phyloP scores from a whole-genome alignment of 2,329 filamentous ascomycete species.

The Calonectria pteridis region DNA sequence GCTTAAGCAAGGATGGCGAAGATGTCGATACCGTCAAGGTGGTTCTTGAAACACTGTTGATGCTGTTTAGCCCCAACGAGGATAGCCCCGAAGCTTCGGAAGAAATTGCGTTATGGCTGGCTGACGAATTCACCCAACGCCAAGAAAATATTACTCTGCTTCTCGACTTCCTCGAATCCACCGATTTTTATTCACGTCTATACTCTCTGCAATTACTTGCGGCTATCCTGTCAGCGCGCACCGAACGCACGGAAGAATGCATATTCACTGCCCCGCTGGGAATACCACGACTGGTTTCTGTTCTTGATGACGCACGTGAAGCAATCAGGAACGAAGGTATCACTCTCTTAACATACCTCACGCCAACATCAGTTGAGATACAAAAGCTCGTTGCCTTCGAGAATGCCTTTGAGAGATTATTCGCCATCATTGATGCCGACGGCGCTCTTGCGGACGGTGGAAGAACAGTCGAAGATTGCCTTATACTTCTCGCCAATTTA shows the following conservation, averaged over 20 bases:
- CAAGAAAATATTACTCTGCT: conserved; percentile 96
- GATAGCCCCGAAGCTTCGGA: conserved; percentile 92
- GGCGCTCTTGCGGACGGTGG: conserved; percentile 86
- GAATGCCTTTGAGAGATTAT: conserved; percentile 90
- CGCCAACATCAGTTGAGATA: conserved; percentile 86
- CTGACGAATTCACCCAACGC: conserved; percentile 96
- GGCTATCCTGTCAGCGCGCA: conserved; percentile 85
- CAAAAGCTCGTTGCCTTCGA: conserved; percentile 97
- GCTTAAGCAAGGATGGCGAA: conserved; percentile 87
- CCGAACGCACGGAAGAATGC: conserved; percentile 94
- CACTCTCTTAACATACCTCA: conserved; percentile 88
- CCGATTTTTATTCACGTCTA: conserved; percentile 90
- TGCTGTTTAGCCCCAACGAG: conserved; percentile 83
- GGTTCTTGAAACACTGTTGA: conserved; percentile 92
- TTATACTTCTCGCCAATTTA: conserved; percentile 91
- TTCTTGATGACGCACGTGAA: conserved; percentile 87
- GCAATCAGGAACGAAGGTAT: conserved; percentile 90
- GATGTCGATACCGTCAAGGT: conserved; percentile 98
- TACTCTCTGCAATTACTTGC: conserved; percentile 92
- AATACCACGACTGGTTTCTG: conserved; percentile 85
- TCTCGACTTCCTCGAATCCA: conserved; percentile 87
- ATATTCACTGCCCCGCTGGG: conserved; percentile 90
- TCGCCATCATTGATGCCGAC: conserved; percentile 84
- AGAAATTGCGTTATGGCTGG: conserved; percentile 94
- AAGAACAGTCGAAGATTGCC: conserved; percentile 90